These are phyloP conservation scores for Cladosporium sphaerospermum DNA, from an alignment of 2,329 filamentous ascomycete genomes.

Conservation along the genomic window DNA sequence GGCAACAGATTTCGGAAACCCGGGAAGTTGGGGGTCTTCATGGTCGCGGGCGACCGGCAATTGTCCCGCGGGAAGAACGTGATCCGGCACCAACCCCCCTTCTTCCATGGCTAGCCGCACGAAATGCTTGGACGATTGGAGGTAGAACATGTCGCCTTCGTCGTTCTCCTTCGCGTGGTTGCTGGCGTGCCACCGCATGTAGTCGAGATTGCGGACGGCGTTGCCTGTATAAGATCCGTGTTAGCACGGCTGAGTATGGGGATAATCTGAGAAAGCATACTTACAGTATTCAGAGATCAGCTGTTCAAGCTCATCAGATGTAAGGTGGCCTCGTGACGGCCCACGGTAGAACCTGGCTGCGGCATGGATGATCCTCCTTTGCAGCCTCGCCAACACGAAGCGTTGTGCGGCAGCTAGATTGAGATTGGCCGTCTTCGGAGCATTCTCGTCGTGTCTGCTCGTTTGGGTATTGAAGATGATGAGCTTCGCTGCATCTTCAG, in stretches of 20 bases:
- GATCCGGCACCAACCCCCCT: constrained; percentile 4
- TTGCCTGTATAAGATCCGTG: not conserved
- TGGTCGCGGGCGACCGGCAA: not conserved
- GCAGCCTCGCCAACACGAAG: too few species aligned
- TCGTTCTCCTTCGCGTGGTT: not conserved
- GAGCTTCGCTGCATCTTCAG: too few species aligned
- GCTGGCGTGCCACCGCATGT: constrained; percentile 7
- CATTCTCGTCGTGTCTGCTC: too few species aligned
- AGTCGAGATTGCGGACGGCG: constrained; percentile 10
- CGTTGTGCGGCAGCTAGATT: too few species aligned
- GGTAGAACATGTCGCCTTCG: constrained; percentile 4
- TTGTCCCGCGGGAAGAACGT: constrained; percentile 6
- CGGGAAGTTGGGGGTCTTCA: not conserved
- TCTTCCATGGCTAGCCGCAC: not conserved
- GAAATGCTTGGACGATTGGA: constrained; percentile 5
- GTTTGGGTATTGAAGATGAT: too few species aligned
- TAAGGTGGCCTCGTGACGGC: too few species aligned
- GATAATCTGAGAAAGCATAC: too few species aligned
- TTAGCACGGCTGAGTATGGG: too few species aligned
- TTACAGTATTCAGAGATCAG: not conserved
- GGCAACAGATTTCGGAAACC: not conserved
- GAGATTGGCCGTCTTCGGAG: too few species aligned
- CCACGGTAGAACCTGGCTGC: too few species aligned
- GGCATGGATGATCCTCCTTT: too few species aligned
- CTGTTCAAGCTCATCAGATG: too few species aligned